Evolutionary conservation across 495 filamentous ascomycete genomes (phyloP), one percentile per base, ranked within the genome.

Genomic region (Acidiella bohemica): DNA sequence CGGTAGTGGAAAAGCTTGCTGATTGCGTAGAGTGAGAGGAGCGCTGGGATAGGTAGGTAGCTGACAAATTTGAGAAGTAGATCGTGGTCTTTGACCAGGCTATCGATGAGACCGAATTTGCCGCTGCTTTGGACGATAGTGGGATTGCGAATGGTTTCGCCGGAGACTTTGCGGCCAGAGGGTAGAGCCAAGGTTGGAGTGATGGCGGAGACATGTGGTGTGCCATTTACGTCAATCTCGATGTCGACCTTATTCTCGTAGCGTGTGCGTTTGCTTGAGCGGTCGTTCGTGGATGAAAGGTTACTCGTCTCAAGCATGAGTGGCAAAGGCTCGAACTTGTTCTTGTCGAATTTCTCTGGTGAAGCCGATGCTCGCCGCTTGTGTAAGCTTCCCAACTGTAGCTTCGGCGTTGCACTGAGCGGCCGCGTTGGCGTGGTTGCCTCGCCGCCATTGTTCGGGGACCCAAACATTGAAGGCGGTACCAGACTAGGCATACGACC

Each of bases 1-100:
- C 68, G 56, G 8, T 46, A 28, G 51, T 79, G 67, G 55, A 79
- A 79, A 27, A 59, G 50, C 37, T 64, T 70, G 44, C 66, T 70
- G 38, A 74, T 67, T 47, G 68, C 54, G 56, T 75, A 77, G 13
- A 82, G 63, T 13, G 56, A 59, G 37, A 78, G 31, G 11, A 81
- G 54, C 29, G 72, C 65, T 4, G 57, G 41, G 3, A 70, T 49
- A 8, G 51, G 41, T 33, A 81, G 67, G 27, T 66, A 57, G 33
- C 62, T 63, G 40, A 65, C 61, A 17, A 80, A 43, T 39, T 64
- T 59, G 19, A 72, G 50, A 33, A 64, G 43, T 4, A 81, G 51
- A 20, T 76, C 70, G 10, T 62, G 54, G 39, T 64, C 55, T 5
- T 55, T 49, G 23, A 66, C 42, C 16, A 83, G 45, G 2, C 61